phyloP scores from a whole-genome alignment of 2,329 filamentous ascomycete species.

The Neonectria neomacrospora region DNA sequence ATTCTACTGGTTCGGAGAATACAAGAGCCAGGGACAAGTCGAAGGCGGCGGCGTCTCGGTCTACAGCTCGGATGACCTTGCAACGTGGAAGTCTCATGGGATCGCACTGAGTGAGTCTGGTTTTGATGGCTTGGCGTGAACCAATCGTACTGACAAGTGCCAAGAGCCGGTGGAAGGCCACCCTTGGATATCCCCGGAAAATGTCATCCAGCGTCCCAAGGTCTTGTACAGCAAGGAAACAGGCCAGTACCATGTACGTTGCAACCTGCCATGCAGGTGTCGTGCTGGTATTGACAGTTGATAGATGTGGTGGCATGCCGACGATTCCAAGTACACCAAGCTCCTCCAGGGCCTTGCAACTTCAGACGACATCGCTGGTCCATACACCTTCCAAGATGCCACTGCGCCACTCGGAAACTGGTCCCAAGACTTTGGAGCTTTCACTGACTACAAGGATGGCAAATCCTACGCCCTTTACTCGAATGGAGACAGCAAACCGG shows the following conservation, averaged over 20 bases:
- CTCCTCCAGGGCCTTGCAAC: slow-evolving; percentile 67
- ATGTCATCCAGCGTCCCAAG: slow-evolving; percentile 71
- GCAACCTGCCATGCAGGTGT: fast-evolving
- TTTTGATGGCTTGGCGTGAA: fast-evolving
- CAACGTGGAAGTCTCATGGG: slow-evolving; percentile 68
- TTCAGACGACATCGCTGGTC: slow-evolving; percentile 62
- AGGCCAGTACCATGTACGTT: slow-evolving; percentile 65
- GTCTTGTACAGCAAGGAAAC: slow-evolving; percentile 67
- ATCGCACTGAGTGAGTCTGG: slow-evolving; percentile 60
- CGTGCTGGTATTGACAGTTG: background rate
- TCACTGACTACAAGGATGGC: slow-evolving; percentile 69
- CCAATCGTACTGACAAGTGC: background rate
- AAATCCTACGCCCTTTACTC: slow-evolving; percentile 68
- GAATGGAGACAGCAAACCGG: slow-evolving; percentile 66
- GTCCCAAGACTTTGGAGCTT: slow-evolving; percentile 71
- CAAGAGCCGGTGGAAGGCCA: slow-evolving; percentile 64
- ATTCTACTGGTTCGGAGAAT: slow-evolving; percentile 72
- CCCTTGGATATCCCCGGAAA: slow-evolving; percentile 63
- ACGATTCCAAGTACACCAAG: slow-evolving; percentile 66
- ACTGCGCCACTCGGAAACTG: slow-evolving; percentile 68
- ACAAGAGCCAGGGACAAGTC: slow-evolving; percentile 66
- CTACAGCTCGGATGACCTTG: slow-evolving; percentile 69
- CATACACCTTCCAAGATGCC: slow-evolving; percentile 65
- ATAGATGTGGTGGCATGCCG: slow-evolving; percentile 71
- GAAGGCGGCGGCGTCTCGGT: slow-evolving; percentile 71